Evolutionary conservation across 2,329 filamentous ascomycete species (phyloP).

Genomic region (Conoideocrella luteorostrata): DNA sequence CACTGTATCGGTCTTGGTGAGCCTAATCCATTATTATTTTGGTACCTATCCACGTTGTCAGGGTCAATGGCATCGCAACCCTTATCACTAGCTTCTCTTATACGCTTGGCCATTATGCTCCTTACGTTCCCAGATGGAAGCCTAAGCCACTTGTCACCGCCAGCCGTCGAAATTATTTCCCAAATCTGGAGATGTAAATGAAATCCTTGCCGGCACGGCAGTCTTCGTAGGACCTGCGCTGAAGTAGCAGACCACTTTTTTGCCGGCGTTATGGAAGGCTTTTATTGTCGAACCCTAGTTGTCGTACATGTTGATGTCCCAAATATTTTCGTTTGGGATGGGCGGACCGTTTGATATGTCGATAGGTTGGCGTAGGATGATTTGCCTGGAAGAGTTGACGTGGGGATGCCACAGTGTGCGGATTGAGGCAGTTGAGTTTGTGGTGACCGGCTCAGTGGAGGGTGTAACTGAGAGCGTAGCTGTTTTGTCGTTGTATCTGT

Average conservation of each 20-base stretch:
- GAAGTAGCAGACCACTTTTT: conserved; percentile 70
- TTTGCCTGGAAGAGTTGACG: conserved; percentile 53
- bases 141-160: conserved; percentile 62
- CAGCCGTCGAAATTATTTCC: conserved; percentile 56
- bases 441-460: too few relatives aligned
- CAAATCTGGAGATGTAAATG: conserved; percentile 50
- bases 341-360: too few relatives aligned
- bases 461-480: too few relatives aligned
- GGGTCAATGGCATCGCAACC: conserved; percentile 65
- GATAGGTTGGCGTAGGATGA: conserved; percentile 44
- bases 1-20: conserved; percentile 48
- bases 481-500: too few relatives aligned
- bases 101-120: conserved; percentile 55
- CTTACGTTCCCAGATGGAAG: conserved; percentile 52
- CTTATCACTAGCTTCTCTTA: conserved; percentile 52
- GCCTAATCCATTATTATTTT: conserved; percentile 56
- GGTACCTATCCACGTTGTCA: conserved; percentile 63
- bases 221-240: conserved; percentile 61
- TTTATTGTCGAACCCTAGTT: conserved; percentile 37
- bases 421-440: conserved; percentile 10
- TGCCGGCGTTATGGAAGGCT: conserved; percentile 48
- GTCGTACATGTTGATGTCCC: conserved; percentile 49
- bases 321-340: conserved; percentile 44
- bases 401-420: conserved; percentile 51
- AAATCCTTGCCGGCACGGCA: conserved; percentile 50